Base-by-base conservation (phyloP, 768 basidiomycete species). In the Kwoniella pini region DNA sequence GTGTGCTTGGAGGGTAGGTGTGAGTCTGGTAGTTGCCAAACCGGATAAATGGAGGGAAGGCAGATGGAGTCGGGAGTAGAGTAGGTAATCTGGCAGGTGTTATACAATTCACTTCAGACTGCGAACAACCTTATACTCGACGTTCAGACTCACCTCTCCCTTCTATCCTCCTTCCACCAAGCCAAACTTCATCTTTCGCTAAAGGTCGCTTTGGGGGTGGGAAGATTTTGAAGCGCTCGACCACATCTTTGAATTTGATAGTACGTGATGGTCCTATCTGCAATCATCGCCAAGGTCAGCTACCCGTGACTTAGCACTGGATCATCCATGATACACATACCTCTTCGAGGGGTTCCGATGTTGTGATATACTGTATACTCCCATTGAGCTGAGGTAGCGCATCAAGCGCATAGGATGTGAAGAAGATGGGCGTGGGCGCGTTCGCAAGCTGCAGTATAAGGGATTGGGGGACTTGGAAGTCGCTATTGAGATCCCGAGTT, bases 381-480 rank as follows among this genome's bases (percentile, higher is more conserved):
- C 95, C 95, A 65, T 91, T 90, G 65, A 97, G 82, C 7, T 91
- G 90, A 1, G 93, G 92, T 81, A 97, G 84, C 10, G 92, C 91
- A 59, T 90, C 92, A 83, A 96, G 89, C 5, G 90, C 87, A 78
- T 94, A 93, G 1, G 90, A 90, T 1, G 91, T 93, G 78, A 85
- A 89, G 80, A 96, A 95, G 44, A 90, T 79, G 0, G 87, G 81
- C 77, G 94, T 94, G 2, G 94, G 93, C 4, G 90, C 87, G 71
- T 96, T 77, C 24, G 75, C 63, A n/a, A 77, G 64, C 44, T 95
- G 53, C 86, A 94, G 60, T 88, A 85, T 33, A 85, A 89, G 69
- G 88, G 84, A 80, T 88, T 87, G 54, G 88, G 94, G 94, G 45
- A 95, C 86, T 27, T 84, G 84, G 73, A 98, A 97, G 81, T 98